Base-by-base conservation (phyloP, 2,329 filamentous ascomycete genomes). In the Scortechinia acanthostroma region DNA sequence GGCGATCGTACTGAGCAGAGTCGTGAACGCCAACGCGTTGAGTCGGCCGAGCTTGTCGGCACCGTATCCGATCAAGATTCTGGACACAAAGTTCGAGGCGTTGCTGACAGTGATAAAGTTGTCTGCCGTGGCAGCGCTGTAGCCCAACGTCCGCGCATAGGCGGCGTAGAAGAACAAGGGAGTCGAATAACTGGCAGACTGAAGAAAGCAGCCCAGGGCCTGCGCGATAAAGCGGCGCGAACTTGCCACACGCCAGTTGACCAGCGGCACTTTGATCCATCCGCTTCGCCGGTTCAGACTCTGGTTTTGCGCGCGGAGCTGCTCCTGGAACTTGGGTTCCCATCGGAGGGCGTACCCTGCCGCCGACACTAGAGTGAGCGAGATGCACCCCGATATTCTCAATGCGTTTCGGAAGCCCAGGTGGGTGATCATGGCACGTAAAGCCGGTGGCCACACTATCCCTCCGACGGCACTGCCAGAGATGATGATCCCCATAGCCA, bases 1-100 rank as follows among this genome's bases (percentile, higher is more conserved):
- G 2, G 62, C 63, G 3, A 70, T 65, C 21, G 65, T 17, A 19
- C 35, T 40, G 35, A 40, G 6, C 20, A 40, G 10, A 6, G 35
- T 40, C 10, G 35, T 40, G 17, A 40, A 40, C 14, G 17, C 10
- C 10, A 40, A 19, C 35, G 17, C 17, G 20, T 40, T 40, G 6
- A 40, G 5, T 40, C 35, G 35, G 14, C 35, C 35, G 17, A 10
- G 17, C 17, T 40, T 40, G 20, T 40, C 35, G 20, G 35, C 35
- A 6, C 10, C 10, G 17, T 40, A 40, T 40, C 35, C 35, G 17
- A 40, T 40, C 6, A 40, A 6, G 17, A 40, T 40, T 13, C 35
- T 10, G 5, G 35, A 40, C 10, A 40, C 21, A 16, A 42, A 45
- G 33, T 45, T 47, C 17, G 43, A 35, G 5, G 43, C 46, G 25